Percentiles rank a stretch among this genome's conserved stretches.
phyloP scores from a whole-genome alignment of 805 yeast genomes.

The Candida gorgasii region DNA sequence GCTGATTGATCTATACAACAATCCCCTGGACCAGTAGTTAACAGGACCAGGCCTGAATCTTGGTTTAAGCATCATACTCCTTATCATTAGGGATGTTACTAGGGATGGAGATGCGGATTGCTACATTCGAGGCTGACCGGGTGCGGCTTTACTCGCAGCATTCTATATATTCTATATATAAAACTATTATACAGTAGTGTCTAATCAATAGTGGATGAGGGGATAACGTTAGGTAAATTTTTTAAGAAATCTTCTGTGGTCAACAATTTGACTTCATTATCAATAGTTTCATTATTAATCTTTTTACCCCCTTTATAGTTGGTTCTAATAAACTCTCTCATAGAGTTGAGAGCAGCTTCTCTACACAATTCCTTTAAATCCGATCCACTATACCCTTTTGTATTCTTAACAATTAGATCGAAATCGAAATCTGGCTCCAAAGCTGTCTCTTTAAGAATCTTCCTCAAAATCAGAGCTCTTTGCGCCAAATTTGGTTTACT shows the following conservation, averaged over 20 bases:
- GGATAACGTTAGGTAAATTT: constrained; percentile 20
- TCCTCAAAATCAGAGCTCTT: constrained; percentile 66
- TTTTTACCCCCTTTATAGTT: constrained; percentile 48
- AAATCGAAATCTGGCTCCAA: constrained; percentile 63
- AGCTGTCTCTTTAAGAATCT: constrained; percentile 65
- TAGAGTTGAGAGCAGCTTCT: constrained; percentile 88
- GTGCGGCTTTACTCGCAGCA: background rate
- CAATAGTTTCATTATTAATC: constrained; percentile 24
- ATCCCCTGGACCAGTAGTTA: no score
- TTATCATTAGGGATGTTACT: background rate
- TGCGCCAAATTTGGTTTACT: constrained; percentile 69
- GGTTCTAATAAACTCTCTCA: constrained; percentile 75
- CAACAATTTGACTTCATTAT: constrained; percentile 59
- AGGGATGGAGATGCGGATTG: background rate
- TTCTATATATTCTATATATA: background rate
- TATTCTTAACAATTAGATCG: constrained; percentile 56
- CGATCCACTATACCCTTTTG: constrained; percentile 78
- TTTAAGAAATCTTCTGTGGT: constrained; percentile 62
- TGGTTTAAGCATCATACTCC: no score
- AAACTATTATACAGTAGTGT: background rate
- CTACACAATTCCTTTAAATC: constrained; percentile 90
- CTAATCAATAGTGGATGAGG: constrained; percentile 22
- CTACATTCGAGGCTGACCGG: background rate
- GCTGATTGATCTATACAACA: no score
- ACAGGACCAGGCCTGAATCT: no score